Percentiles rank a stretch among this genome's conserved stretches.
Evolutionary conservation across 2,329 filamentous ascomycete species (phyloP).

Genomic region (Colletotrichum chlorophyti): DNA sequence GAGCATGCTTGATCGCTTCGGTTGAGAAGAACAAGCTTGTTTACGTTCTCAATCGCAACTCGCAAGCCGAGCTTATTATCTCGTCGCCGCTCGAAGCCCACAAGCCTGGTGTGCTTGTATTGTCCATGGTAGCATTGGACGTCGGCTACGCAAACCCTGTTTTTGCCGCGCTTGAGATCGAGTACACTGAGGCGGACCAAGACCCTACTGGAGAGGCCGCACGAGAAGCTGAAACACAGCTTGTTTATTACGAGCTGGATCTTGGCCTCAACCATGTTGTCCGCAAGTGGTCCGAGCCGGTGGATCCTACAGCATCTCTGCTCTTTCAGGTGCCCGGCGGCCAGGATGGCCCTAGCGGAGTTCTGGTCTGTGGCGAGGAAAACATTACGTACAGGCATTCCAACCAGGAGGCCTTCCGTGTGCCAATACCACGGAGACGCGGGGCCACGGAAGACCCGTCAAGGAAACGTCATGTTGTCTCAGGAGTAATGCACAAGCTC

Average conservation of each 20-base stretch:
- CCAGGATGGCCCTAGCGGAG: slow-evolving; percentile 90
- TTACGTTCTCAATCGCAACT: slow-evolving; percentile 95
- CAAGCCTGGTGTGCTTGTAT: slow-evolving; percentile 88
- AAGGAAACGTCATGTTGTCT: slow-evolving; percentile 84
- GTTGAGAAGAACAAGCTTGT: slow-evolving; percentile 99
- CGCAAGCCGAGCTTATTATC: slow-evolving; percentile 93
- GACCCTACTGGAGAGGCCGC: slow-evolving; percentile 86
- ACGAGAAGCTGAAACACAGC: slow-evolving; percentile 82
- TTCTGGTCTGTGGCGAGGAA: slow-evolving; percentile 92
- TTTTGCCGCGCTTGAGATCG: slow-evolving; percentile 92
- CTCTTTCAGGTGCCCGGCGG: slow-evolving; percentile 96
- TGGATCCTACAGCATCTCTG: slow-evolving; percentile 87
- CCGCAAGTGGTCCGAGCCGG: slow-evolving; percentile 92
- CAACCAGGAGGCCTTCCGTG: slow-evolving; percentile 86
- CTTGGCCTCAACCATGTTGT: slow-evolving; percentile 97
- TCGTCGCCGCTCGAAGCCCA: slow-evolving; percentile 97
- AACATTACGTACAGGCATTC: slow-evolving; percentile 97
- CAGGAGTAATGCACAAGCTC: slow-evolving; percentile 97
- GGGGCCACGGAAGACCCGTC: slow-evolving; percentile 92
- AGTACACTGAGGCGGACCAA: slow-evolving; percentile 90
- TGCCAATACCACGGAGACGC: slow-evolving; percentile 85
- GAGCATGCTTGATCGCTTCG: slow-evolving; percentile 92
- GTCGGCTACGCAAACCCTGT: slow-evolving; percentile 97
- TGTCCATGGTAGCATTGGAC: slow-evolving; percentile 86
- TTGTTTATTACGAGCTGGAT: slow-evolving; percentile 98